These are phyloP conservation scores for Gossypium laxum DNA, from an alignment of 441 rosid genomes.

Conservation along the genomic window DNA sequence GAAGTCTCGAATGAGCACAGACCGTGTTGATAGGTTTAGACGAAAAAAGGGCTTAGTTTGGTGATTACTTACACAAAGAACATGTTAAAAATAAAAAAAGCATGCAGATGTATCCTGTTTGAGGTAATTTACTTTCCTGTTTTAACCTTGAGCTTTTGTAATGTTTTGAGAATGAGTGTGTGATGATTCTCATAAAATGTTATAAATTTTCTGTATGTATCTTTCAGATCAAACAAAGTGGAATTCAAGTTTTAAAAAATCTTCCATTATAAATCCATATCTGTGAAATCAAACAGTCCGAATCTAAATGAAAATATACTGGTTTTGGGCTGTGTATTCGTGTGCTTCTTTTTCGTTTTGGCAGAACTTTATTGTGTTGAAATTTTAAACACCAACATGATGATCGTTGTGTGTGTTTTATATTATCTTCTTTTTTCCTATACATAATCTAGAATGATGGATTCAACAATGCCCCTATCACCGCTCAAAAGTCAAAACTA, in stretches of 20 bases:
- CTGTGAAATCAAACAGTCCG: conserved; percentile 20
- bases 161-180: conserved; percentile 16
- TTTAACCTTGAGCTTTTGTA: conserved; percentile 10
- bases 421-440: too few relatives aligned
- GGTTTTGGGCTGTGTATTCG: not conserved
- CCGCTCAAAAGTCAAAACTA: too few relatives aligned
- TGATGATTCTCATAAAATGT: conserved; percentile 19
- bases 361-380: too few relatives aligned
- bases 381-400: too few relatives aligned
- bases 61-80: conserved; percentile 33
- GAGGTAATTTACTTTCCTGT: conserved; percentile 21
- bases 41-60: conserved; percentile 59
- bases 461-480: too few relatives aligned
- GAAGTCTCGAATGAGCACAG: conserved; percentile 86
- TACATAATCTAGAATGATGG: too few relatives aligned
- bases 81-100: conserved; percentile 13
- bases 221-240: conserved; percentile 6
- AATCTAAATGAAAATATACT: conserved; percentile 5
- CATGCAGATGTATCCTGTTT: conserved; percentile 11
- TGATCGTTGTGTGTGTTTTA: too few relatives aligned
- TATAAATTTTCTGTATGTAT: conserved; percentile 21
- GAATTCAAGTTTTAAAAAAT: conserved; percentile 8
- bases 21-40: conserved; percentile 65
- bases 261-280: not conserved
- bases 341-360: too few relatives aligned